These are phyloP conservation scores for Cyamopsis tetragonoloba DNA, from an alignment of 306 rosid species.

Conservation along the genomic window DNA sequence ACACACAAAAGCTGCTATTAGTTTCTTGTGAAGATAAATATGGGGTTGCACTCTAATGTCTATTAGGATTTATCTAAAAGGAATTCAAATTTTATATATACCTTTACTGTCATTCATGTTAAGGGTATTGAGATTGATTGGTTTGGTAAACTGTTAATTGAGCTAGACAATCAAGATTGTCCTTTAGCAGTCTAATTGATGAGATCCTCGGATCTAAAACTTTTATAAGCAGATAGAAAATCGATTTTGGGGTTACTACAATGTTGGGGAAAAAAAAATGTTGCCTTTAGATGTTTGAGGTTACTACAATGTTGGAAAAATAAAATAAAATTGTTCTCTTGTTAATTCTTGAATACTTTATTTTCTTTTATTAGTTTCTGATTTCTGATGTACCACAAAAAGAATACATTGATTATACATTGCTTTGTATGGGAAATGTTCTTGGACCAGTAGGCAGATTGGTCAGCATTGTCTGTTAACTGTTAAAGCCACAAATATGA, in stretches of 20 bases:
- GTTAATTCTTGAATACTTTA: constrained; percentile 13
- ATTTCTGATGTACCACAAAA: too few relatives aligned
- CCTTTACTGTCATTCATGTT: not conserved
- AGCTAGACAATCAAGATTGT: not conserved
- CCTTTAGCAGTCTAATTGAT: not conserved
- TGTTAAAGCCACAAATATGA: constrained; percentile 16
- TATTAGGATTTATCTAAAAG: not conserved
- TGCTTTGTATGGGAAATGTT: constrained; percentile 5
- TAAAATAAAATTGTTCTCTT: not conserved
- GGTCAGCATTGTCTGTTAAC: constrained; percentile 22
- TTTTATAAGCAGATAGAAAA: not conserved
- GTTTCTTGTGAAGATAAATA: not conserved
- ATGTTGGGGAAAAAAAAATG: too few relatives aligned
- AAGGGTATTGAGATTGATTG: not conserved
- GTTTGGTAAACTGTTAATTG: not conserved
- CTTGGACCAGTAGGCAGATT: constrained; percentile 8
- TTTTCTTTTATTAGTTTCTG: too few relatives aligned
- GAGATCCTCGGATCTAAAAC: not conserved
- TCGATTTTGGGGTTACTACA: too few relatives aligned
- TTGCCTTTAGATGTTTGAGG: constrained; percentile 14
- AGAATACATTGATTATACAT: constrained; percentile 4
- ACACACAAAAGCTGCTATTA: not conserved
- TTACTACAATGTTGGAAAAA: not conserved
- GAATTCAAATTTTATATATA: not conserved
- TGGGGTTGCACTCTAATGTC: not conserved